phyloP scores from a whole-genome alignment of 495 filamentous ascomycete genomes.

The Penicillium egyptiacum region DNA sequence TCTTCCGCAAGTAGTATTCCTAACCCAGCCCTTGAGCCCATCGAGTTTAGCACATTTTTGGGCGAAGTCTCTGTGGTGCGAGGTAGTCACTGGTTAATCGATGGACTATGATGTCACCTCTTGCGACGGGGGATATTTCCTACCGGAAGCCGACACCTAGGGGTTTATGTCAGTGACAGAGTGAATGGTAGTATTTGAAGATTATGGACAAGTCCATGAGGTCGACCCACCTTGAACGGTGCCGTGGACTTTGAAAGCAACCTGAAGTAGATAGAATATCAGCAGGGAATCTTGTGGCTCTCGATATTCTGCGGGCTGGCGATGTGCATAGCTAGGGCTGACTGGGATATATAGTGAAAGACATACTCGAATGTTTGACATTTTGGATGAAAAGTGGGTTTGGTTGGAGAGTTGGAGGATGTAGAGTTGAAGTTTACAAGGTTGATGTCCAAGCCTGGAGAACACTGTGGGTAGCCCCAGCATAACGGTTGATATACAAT shows the following conservation, averaged over 20 bases:
- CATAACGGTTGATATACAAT: neutral
- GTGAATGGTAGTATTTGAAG: neutral
- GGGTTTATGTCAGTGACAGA: conserved; percentile 10
- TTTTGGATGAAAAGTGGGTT: conserved; percentile 6
- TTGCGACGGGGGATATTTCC: neutral
- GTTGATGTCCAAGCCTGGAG: neutral
- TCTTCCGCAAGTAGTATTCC: conserved; percentile 71
- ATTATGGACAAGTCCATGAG: neutral
- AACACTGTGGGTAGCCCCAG: neutral
- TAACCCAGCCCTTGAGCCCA: conserved; percentile 74
- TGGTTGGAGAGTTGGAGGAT: neutral
- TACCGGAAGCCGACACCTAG: conserved; percentile 75
- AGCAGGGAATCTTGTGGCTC: neutral
- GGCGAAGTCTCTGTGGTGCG: conserved; percentile 61
- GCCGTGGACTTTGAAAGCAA: conserved; percentile 54
- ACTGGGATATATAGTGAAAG: neutral
- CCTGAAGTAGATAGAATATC: conserved; percentile 27
- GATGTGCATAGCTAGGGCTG: neutral
- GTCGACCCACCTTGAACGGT: conserved; percentile 49
- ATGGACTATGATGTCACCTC: conserved; percentile 24
- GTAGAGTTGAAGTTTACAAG: conserved; percentile 1
- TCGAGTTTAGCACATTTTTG: conserved; percentile 63
- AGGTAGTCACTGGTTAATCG: conserved; percentile 1
- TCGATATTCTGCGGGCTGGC: too few species aligned
- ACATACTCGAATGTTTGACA: conserved; percentile 24